Evolutionary conservation across 2,329 filamentous ascomycete species (phyloP).

Genomic region (Neofusicoccum sp.): DNA sequence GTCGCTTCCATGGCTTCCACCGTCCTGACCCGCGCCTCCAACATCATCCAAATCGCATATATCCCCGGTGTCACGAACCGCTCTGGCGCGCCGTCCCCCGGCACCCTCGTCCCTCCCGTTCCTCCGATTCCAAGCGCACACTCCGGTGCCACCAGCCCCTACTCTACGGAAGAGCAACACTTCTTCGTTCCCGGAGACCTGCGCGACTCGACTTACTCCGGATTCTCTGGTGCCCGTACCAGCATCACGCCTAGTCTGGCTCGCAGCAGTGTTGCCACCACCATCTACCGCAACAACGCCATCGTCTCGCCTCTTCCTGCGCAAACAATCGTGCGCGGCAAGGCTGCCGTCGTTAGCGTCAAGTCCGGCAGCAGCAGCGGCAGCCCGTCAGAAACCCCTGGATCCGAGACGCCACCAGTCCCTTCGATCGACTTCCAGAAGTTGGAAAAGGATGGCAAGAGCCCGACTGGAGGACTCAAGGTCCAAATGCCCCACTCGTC

Average conservation of each 20-base stretch:
- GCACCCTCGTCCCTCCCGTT: constrained; percentile 82
- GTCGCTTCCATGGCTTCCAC: constrained; percentile 91
- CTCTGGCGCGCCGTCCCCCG: constrained; percentile 78
- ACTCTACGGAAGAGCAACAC: constrained; percentile 70
- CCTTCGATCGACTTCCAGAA: constrained; percentile 65
- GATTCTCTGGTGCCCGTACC: constrained; percentile 58
- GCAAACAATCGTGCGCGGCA: constrained; percentile 81
- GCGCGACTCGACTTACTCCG: constrained; percentile 87
- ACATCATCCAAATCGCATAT: constrained; percentile 99
- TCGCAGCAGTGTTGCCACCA: constrained; percentile 72
- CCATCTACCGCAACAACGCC: constrained; percentile 89
- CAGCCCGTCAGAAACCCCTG: constrained; percentile 48
- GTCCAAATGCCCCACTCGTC: constrained; percentile 43
- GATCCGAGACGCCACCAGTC: constrained; percentile 64
- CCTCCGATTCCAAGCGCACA: constrained; percentile 76
- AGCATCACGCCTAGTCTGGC: constrained; percentile 51
- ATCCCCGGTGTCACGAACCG: constrained; percentile 96
- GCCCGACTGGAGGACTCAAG: constrained; percentile 30
- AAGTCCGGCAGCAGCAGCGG: constrained; percentile 64
- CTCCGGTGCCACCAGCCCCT: constrained; percentile 55
- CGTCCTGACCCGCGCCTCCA: constrained; percentile 91
- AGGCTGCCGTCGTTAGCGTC: constrained; percentile 90
- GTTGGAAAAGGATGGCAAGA: constrained; percentile 12
- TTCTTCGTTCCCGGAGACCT: constrained; percentile 92
- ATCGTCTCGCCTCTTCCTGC: constrained; percentile 76